Evolutionary conservation across 2,329 filamentous ascomycete genomes (phyloP), one percentile per base, ranked within the genome.

Genomic region (Sporothrix mexicana): DNA sequence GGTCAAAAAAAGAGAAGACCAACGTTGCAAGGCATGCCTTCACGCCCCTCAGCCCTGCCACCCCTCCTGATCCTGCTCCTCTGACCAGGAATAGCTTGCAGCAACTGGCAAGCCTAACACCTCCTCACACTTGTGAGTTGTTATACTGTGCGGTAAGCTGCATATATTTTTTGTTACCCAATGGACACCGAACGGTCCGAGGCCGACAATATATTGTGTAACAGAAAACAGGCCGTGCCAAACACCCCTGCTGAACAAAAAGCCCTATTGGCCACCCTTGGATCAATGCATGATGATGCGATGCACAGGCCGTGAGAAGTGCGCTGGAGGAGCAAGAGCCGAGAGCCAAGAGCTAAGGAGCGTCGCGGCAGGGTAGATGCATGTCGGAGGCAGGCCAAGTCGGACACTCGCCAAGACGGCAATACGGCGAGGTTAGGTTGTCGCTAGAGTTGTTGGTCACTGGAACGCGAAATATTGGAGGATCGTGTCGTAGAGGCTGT

Each of bases 81-180:
- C 55, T 51, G 55, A 30, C 67, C 15, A 23, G 43, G 45, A 41
- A 36, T 68, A 61, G 55, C 53, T 70, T 13, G 68, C 30, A 36
- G 61, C 68, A 61, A 61, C 55, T 70, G 68, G 61, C 69, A 70
- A 61, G 49, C 61, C 69, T 15, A 53, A 17, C 30, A 6, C 30
- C 30, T 36, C 3, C 30, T 36, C 30, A 36, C 30, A 36, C 30
- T 36, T 36, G 30, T 36, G 30, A 36, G 30, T 36, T 36, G 30
- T 36, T 36, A 36, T 36, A 36, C 30, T 36, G 30, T 7, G 30
- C 30, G 30, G 30, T 36, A 36, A 36, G 30, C 30, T 36, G 30
- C 30, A 36, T 6, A n/a, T n/a, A n/a, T n/a, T n/a, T n/a, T n/a
- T 36, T 36, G 30, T 7, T 36, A 36, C 30, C 7, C 30, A 36